Percentiles rank a stretch among this genome's conserved stretches.
phyloP scores from a whole-genome alignment of 2,329 filamentous ascomycete species.

The Waltergamsia citrina region DNA sequence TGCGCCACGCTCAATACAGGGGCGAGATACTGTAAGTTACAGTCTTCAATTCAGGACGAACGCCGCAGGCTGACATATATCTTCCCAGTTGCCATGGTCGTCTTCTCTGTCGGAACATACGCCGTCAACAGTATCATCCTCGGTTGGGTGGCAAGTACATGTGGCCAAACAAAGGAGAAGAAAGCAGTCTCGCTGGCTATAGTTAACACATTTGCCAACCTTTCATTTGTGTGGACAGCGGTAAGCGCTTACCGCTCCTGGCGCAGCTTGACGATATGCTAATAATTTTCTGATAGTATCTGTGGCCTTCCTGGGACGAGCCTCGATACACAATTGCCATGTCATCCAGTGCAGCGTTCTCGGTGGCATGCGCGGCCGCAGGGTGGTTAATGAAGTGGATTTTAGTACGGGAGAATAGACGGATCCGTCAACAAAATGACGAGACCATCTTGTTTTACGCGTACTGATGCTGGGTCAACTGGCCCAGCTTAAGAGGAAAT shows the following conservation, averaged over 20 bases:
- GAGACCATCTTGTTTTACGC: too few species aligned
- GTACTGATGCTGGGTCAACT: too few species aligned
- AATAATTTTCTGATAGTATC: constrained; percentile 10
- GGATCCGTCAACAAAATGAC: too few species aligned
- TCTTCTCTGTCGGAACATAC: constrained; percentile 17
- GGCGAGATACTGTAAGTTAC: constrained; percentile 15
- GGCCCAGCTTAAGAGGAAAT: too few species aligned
- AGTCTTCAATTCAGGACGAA: too few species aligned
- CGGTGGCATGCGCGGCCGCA: too few species aligned
- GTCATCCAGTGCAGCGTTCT: constrained; percentile 11
- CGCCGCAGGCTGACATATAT: too few species aligned
- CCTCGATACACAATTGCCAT: constrained; percentile 14
- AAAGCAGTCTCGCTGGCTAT: constrained; percentile 25
- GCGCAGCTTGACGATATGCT: too few species aligned
- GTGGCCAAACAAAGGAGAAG: constrained; percentile 28
- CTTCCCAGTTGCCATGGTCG: constrained; percentile 18
- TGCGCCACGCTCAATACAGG: constrained; percentile 19
- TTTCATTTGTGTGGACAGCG: constrained; percentile 10
- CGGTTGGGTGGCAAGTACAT: constrained; percentile 23
- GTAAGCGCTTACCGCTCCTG: background rate
- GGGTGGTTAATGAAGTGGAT: too few species aligned
- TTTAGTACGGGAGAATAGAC: too few species aligned
- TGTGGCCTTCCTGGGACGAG: constrained; percentile 23
- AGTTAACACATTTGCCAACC: constrained; percentile 9
- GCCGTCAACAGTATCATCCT: constrained; percentile 25